A percentile compares a stretch with the other conserved stretches of the same genome.
These are phyloP conservation scores for Warburgia ugandensis DNA, from an alignment of 164 flowering plant species.

Conservation along the genomic window DNA sequence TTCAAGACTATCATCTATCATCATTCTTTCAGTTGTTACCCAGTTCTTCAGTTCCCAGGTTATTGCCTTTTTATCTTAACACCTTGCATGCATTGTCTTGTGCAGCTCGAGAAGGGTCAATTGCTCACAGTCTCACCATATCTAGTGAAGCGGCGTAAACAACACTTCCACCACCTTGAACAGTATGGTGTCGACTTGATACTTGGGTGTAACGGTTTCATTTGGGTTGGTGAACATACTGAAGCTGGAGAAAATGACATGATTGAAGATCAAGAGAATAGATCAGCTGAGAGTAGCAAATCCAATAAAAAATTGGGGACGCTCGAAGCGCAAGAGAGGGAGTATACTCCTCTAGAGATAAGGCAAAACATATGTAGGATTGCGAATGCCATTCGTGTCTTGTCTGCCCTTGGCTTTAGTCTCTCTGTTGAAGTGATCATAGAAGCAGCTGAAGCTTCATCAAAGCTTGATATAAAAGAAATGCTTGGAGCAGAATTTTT, in stretches of 20 bases:
- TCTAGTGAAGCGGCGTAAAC: conserved; percentile 80
- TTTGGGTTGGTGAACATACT: conserved; percentile 91
- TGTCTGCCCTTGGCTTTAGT: conserved; percentile 67
- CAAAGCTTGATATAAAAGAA: conserved; percentile 53
- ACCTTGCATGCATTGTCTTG: not conserved
- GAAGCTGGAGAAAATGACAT: conserved; percentile 45
- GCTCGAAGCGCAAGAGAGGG: conserved; percentile 39
- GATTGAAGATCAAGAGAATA: conserved; percentile 38
- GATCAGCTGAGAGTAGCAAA: conserved; percentile 24
- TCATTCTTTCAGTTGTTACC: no score
- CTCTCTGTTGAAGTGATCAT: conserved; percentile 51
- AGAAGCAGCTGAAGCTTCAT: conserved; percentile 32
- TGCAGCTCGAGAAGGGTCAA: conserved; percentile 89
- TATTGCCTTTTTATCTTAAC: conserved; percentile 2
- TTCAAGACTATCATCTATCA: no score
- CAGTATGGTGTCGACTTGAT: conserved; percentile 72
- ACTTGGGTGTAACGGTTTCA: conserved; percentile 86
- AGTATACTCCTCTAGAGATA: conserved; percentile 42
- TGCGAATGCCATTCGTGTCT: conserved; percentile 72
- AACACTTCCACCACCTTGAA: conserved; percentile 83
- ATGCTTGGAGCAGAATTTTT: conserved; percentile 94
- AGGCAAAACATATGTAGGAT: conserved; percentile 72
- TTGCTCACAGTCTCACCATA: conserved; percentile 69
- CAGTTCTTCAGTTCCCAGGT: not conserved
- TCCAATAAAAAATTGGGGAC: conserved; percentile 5